Percentiles rank a stretch among this genome's conserved stretches.
Evolutionary conservation across 2,329 filamentous ascomycete genomes (phyloP).

Genomic region (Xylariales sp.): DNA sequence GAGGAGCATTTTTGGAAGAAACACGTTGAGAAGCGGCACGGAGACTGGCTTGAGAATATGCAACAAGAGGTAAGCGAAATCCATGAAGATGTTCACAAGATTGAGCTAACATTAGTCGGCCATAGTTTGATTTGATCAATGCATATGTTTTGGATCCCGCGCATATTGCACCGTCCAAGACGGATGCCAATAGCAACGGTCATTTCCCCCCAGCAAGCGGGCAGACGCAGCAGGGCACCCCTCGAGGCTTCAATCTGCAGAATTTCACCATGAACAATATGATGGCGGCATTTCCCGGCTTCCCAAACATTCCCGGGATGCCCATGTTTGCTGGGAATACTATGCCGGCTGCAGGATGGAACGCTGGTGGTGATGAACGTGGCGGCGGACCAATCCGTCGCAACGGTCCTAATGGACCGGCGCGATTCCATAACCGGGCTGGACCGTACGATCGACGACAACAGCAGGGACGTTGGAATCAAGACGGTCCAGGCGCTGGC

Average conservation of each 20-base stretch:
- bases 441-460: slow-evolving; percentile 80
- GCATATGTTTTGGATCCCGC: slow-evolving; percentile 93
- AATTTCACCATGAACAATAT: slow-evolving; percentile 73
- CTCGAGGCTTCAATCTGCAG: slow-evolving; percentile 88
- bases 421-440: slow-evolving; percentile 70
- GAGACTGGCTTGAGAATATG: slow-evolving; percentile 84
- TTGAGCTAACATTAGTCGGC: slow-evolving; percentile 49
- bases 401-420: slow-evolving; percentile 66
- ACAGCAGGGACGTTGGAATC: slow-evolving; percentile 63
- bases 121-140: slow-evolving; percentile 88
- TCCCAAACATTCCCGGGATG: slow-evolving; percentile 66
- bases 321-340: slow-evolving; percentile 59
- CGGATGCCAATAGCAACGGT: slow-evolving; percentile 94
- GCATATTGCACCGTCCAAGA: slow-evolving; percentile 92
- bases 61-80: slow-evolving; percentile 78
- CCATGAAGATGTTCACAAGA: not conserved
- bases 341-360: slow-evolving; percentile 60
- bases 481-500: slow-evolving; percentile 63
- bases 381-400: slow-evolving; percentile 75
- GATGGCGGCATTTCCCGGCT: slow-evolving; percentile 68
- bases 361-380: slow-evolving; percentile 63
- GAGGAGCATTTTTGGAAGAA: slow-evolving; percentile 98
- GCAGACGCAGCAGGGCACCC: slow-evolving; percentile 83
- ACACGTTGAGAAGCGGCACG: slow-evolving; percentile 95
- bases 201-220: slow-evolving; percentile 88